These are phyloP conservation scores for Lunularia cruciata DNA, from an alignment of 225 moss, liverwort and hornwort genomes.

Conservation along the genomic window DNA sequence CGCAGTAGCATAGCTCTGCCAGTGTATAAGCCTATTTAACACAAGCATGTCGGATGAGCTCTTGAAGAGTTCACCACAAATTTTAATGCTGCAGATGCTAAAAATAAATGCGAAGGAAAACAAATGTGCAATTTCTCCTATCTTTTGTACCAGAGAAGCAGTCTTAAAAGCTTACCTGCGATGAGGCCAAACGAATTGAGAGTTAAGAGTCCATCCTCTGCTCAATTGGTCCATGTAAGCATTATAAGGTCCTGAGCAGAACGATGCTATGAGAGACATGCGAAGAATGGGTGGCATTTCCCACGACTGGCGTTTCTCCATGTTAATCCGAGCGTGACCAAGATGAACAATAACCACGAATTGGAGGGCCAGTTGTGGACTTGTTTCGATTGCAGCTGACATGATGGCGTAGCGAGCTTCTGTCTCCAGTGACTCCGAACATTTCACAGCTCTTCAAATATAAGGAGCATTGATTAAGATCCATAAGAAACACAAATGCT, in stretches of 20 bases:
- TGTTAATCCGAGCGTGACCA: not conserved
- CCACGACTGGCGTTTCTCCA: too few species aligned
- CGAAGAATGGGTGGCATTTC: not conserved
- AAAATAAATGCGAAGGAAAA: not conserved
- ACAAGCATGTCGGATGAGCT: not conserved
- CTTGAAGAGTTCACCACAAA: too few species aligned
- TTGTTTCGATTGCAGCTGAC: not conserved
- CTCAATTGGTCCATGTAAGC: not conserved
- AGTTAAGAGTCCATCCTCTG: not conserved
- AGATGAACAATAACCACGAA: not conserved
- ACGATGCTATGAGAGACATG: not conserved
- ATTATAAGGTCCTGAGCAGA: not conserved
- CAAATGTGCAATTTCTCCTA: too few species aligned
- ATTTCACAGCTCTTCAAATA: too few species aligned
- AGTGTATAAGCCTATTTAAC: constrained; percentile 4
- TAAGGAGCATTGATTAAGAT: too few species aligned
- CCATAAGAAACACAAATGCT: too few species aligned
- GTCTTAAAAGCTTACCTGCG: not conserved
- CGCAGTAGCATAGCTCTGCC: not conserved
- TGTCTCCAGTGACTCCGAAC: not conserved
- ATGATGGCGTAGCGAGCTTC: not conserved
- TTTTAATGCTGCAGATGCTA: not conserved
- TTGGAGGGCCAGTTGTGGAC: not conserved
- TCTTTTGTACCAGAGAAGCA: not conserved
- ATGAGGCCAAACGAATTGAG: not conserved